Base-by-base conservation (phyloP, 768 basidiomycete genomes). In the Leucosporidium creatinivorum region DNA sequence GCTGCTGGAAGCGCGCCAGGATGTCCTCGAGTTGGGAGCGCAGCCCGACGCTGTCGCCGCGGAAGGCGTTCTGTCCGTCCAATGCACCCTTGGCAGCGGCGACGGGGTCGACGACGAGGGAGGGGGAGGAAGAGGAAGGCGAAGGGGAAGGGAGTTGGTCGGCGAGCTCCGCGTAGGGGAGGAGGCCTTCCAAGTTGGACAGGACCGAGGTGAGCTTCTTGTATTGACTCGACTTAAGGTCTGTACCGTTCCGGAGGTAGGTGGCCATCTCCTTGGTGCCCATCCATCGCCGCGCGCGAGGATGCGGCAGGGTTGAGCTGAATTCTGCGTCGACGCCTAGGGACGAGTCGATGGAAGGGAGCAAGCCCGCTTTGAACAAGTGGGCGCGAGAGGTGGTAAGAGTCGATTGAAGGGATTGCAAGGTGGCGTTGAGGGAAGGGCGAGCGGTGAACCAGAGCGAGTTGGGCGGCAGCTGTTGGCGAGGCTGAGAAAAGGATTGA, bases 381-480 rank as follows among this genome's bases (percentile, higher is more conserved):
- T 67, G 59, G 26, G 67, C 51, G 63, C 74, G 71, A 21, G 72
- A 36, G 2, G 50, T 4, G 30, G 68, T 60, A 23, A 73, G 59
- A 15, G 72, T 58, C 0, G 36, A 10, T 28, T 71, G 65, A 67
- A 75, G 69, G 0, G 65, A 56, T 3, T 39, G 30, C 56, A 73
- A 47, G 33, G 72, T 73, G 25, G 59, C 44, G n/a, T 58, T 55
- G 54, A 73, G 57, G 9, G 74, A 68, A 8, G 74, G 74, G 2
- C 72, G 59, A 15, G 67, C 74, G 3, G 72, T 75, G 69, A 67
- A 75, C 72, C 72, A 75, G 21, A 67, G 58, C 21, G 56, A 52
- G 13, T 67, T 67, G 1, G 74, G 73, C 23, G 73, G 73, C 44
- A 18, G 58, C 58, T 19, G 70, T 56, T 5, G 61, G 49, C n/a